Evolutionary conservation across 768 basidiomycete genomes (phyloP).

Genomic region (Serendipita vermifera): DNA sequence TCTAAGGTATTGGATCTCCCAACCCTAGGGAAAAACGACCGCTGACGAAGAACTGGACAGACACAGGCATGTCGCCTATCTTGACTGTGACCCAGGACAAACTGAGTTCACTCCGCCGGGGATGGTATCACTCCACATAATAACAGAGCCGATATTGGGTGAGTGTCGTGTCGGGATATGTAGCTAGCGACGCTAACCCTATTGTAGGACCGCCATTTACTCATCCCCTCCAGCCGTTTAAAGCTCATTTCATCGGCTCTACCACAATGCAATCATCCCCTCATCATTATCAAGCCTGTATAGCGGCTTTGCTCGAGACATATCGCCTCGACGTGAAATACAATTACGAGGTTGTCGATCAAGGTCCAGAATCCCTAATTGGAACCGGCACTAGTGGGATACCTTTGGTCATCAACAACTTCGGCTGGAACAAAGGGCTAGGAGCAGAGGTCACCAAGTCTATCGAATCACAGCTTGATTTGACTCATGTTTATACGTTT

Average conservation of each 20-base stretch:
- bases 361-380: conserved; percentile 23
- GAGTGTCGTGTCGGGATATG: conserved; percentile 15
- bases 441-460: conserved; percentile 63
- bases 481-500: conserved; percentile 43
- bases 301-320: conserved; percentile 50
- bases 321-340: conserved; percentile 60
- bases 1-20: conserved; percentile 30
- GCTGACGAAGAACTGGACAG: conserved; percentile 25
- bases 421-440: conserved; percentile 94
- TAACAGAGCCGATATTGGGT: conserved; percentile 65
- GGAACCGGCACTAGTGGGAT: too few species aligned
- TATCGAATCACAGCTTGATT: conserved; percentile 53
- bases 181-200: neutral
- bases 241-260: conserved; percentile 72
- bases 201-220: conserved; percentile 72
- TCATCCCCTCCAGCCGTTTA: conserved; percentile 55
- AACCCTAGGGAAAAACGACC: neutral
- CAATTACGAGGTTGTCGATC: conserved; percentile 25
- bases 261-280: conserved; percentile 68
- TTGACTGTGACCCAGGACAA: conserved; percentile 90
- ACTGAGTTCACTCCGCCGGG: conserved; percentile 86
- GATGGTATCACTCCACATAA: conserved; percentile 62
- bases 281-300: conserved; percentile 55
- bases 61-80: conserved; percentile 70
- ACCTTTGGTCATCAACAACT: conserved; percentile 86